Evolutionary conservation across 108 stramenopile species (phyloP), one percentile per base, ranked within the genome.

Genomic region (Aurantiochytrium sp.): DNA sequence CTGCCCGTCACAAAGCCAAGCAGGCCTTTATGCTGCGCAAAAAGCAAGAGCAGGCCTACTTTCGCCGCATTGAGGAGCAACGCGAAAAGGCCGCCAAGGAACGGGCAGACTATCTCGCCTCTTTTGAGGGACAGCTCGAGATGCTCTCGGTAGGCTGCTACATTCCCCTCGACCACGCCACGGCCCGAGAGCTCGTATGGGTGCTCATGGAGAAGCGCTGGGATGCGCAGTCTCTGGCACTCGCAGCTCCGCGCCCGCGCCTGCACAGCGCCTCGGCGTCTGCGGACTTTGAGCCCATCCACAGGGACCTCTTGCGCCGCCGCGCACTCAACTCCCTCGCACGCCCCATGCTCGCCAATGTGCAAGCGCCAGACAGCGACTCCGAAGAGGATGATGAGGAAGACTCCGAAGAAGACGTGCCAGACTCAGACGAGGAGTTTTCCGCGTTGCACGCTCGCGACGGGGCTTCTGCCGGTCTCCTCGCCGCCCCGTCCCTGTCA

Each of bases 351-450:
- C 39, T 41, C 8, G 12, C 6, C 24, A 81, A 48, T 12, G 45
- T 27, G 21, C 45, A 41, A 48, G 73, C 24, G 6, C 36, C 21
- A 24, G 73, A 81, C 27, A 81, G 73, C 30, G 73, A 81, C 45
- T 81, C 73, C 19, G 73, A 81, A 81, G 73, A 81, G 45, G 73
- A 81, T 81, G 73, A 15, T 6, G 73, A 81, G 24, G 73, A 81
- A n/a, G 39, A 41, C 24, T 48, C 42, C 17, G 39, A 41, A 48
- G 45, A 81, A 2, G 73, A 81, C 8, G 36, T 27, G 42, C 8
- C 21, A n/a, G 73, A 81, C n/a, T 6, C 10, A 10, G 68, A 68
- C 53, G 12, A 12, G 17, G 21, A 54, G 17, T 54, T n/a, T n/a
- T n/a, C n/a, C n/a, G n/a, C n/a, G n/a, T n/a, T n/a, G n/a, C n/a